Conservation (phyloP, 371 early-diverging fungal genomes). For the Zychaea mexicana region DNA sequence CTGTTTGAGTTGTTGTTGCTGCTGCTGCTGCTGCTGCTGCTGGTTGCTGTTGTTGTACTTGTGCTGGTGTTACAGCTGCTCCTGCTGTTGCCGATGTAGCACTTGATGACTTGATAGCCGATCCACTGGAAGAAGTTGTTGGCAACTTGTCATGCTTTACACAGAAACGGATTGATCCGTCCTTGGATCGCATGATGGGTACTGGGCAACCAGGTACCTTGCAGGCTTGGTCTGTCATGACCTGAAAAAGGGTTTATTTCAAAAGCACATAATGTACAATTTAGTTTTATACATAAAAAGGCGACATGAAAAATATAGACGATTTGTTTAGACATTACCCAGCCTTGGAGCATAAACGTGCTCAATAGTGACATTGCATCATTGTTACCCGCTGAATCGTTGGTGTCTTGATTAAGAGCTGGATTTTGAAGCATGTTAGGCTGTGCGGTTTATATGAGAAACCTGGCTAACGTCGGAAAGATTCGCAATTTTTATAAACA, state of each 20-base stretch:
- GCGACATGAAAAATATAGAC: not conserved
- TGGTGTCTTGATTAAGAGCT: not conserved
- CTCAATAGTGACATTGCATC: slow-evolving; percentile 28
- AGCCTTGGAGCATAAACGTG: slow-evolving; percentile 49
- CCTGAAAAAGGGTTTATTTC: too few relatives aligned
- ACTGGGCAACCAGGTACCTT: slow-evolving; percentile 39
- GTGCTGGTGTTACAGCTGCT: not conserved
- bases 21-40: not conserved
- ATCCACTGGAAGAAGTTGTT: slow-evolving; percentile 10
- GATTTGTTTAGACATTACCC: slow-evolving; percentile 30
- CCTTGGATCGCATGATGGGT: slow-evolving; percentile 59
- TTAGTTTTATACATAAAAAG: not conserved
- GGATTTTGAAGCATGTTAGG: slow-evolving; percentile 1
- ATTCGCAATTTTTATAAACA: too few relatives aligned
- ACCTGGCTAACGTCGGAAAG: too few relatives aligned
- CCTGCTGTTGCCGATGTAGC: not conserved
- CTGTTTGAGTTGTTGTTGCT: not conserved
- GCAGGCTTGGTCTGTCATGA: slow-evolving; percentile 55
- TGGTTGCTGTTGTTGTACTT: not conserved
- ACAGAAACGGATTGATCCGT: slow-evolving; percentile 50
- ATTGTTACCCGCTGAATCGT: not conserved
- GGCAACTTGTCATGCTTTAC: slow-evolving; percentile 50
- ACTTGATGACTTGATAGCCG: not conserved
- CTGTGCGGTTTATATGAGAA: too few relatives aligned
- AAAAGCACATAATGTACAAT: not conserved